A percentile compares a stretch with the other conserved stretches of the same genome.
Conservation (phyloP, 1,284 basidiomycete species). For the Garcileccinum viscosum region DNA sequence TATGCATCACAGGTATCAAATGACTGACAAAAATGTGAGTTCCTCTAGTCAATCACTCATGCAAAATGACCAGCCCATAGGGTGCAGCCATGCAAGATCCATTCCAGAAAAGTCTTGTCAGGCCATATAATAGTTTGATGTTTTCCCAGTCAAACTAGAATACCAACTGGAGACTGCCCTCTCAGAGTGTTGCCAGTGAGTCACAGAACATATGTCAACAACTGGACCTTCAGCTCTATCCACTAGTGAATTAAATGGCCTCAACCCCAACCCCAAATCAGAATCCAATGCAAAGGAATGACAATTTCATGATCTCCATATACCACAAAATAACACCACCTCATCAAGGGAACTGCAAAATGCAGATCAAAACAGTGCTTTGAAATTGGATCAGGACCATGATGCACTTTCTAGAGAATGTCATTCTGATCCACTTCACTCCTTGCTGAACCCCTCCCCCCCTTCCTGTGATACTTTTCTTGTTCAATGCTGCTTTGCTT, state of each 20-base stretch:
- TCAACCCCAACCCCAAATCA: too few relatives aligned
- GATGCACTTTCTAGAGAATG: neutral
- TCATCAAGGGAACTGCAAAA: too few relatives aligned
- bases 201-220: too few relatives aligned
- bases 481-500: neutral
- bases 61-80: neutral
- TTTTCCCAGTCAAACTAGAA: slow-evolving; percentile 3
- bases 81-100: neutral
- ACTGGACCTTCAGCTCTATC: neutral
- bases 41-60: neutral
- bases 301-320: too few relatives aligned
- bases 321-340: too few relatives aligned
- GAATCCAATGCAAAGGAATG: too few relatives aligned
- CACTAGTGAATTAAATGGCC: slow-evolving; percentile 11
- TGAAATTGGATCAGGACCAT: too few relatives aligned
- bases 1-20: neutral
- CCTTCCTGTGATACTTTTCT: neutral
- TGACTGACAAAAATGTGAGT: neutral
- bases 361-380: too few relatives aligned
- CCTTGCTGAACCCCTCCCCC: too few relatives aligned
- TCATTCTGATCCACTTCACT: neutral
- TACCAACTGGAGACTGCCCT: neutral
- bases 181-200: neutral
- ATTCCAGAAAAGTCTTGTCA: neutral
- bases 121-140: slow-evolving; percentile 9